These are phyloP conservation scores for Elsinoe necatrix DNA, from an alignment of 2,329 filamentous ascomycete genomes.

Conservation along the genomic window DNA sequence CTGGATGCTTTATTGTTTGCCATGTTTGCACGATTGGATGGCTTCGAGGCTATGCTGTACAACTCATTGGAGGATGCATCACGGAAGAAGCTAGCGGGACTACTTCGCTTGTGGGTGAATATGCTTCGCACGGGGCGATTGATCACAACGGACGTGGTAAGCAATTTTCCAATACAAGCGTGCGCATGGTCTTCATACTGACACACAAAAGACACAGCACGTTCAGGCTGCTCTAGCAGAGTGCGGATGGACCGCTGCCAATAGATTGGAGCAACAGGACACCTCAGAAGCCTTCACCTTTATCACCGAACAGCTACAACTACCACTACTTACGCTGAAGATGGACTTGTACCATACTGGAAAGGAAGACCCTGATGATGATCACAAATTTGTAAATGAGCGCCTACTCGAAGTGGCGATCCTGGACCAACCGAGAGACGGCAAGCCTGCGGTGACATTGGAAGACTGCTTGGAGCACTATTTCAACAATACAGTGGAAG, in stretches of 20 bases:
- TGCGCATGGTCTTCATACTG: neutral
- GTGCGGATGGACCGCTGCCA: constrained; percentile 83
- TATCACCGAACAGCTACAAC: constrained; percentile 78
- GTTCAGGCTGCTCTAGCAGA: constrained; percentile 74
- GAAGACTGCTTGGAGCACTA: constrained; percentile 91
- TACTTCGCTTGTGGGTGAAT: constrained; percentile 88
- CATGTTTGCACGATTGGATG: constrained; percentile 86
- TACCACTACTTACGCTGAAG: constrained; percentile 81
- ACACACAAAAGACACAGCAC: constrained; percentile 57
- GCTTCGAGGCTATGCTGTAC: constrained; percentile 87
- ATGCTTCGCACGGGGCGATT: constrained; percentile 76
- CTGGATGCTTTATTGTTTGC: constrained; percentile 84
- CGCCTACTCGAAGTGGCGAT: constrained; percentile 83
- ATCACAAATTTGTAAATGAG: constrained; percentile 93
- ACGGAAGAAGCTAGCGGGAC: constrained; percentile 62
- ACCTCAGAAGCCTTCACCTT: constrained; percentile 93
- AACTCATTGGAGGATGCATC: constrained; percentile 65
- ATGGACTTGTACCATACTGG: constrained; percentile 93
- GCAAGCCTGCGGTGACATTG: constrained; percentile 59
- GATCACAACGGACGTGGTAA: constrained; percentile 75
- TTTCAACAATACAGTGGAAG: constrained; percentile 89
- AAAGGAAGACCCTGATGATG: constrained; percentile 70
- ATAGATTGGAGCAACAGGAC: constrained; percentile 75
- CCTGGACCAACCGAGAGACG: constrained; percentile 59
- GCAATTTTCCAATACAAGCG: constrained; percentile 21